Evolutionary conservation across 2,329 filamentous ascomycete genomes (phyloP), one percentile per base, ranked within the genome.

Genomic region (Parafenestella ontariensis): DNA sequence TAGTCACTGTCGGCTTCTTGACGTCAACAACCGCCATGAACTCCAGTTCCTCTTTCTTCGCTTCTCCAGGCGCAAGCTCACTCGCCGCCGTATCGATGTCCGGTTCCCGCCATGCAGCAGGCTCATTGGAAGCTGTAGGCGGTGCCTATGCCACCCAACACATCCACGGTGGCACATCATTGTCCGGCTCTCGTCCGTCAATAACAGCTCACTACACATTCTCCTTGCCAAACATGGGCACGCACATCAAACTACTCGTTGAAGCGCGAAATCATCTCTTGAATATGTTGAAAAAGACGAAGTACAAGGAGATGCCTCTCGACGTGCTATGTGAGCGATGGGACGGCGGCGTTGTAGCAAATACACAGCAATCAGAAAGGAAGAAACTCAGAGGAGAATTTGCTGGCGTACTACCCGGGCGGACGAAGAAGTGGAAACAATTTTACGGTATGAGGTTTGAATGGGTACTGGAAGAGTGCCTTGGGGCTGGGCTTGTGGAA

Each of bases 391-490:
- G 86, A 49, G 83, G 85, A 1, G 84, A 87, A 64, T 85, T 83
- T 63, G 73, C 72, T 5, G 86, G 85, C 6, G 78, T 88, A 2
- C 65, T 86, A 36, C 83, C 85, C 0, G 86, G 86, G 0, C 78
- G 84, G 65, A 89, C 87, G 15, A 84, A 81, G 69, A 88, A 86
- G 69, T 92, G 90, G 90, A 87, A 82, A 69, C 82, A 85, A 26
- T 90, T 91, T 59, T 84, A 85, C 66, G 90, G 90, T 0, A 73
- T 91, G 56, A 77, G 82, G 39, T 92, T 91, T 73, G 83, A 88
- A 54, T 92, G 88, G 87, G 80, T 90, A 15, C 70, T 92, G 37
- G 86, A 84, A 36, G 89, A 92, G 72, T 89, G 88, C 39, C 80
- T 90, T 21, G 90, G 89, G 0, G 80, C 86, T 24, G 90, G 90